phyloP scores from a whole-genome alignment of 768 basidiomycete species.

The Glaciozyma antarctica region DNA sequence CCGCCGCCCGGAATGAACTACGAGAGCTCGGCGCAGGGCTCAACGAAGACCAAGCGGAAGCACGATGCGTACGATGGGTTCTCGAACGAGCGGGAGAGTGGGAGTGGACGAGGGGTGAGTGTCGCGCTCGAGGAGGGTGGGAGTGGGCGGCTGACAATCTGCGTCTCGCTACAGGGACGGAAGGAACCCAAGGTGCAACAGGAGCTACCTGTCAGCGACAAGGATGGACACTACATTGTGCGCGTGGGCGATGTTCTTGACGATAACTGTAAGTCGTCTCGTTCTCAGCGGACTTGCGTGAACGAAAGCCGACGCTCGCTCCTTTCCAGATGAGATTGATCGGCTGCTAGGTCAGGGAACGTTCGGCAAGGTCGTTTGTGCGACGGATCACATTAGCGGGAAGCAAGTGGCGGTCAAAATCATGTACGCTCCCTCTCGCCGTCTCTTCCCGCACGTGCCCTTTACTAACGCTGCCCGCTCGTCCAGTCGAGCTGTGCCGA shows the following conservation, averaged over 20 bases:
- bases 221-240: slow-evolving; percentile 98
- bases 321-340: slow-evolving; percentile 49
- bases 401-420: slow-evolving; percentile 92
- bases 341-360: slow-evolving; percentile 90
- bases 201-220: slow-evolving; percentile 48
- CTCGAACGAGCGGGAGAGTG: not conserved
- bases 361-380: slow-evolving; percentile 97
- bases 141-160: not conserved
- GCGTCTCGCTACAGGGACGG: not conserved
- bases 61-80: slow-evolving; percentile 2
- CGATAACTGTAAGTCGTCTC: slow-evolving; percentile 36
- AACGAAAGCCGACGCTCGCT: slow-evolving; percentile 11
- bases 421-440: slow-evolving; percentile 43
- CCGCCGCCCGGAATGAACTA: not conserved
- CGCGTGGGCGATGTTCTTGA: slow-evolving; percentile 80
- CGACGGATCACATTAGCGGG: slow-evolving; percentile 65
- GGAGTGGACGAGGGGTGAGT: not conserved
- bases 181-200: not conserved
- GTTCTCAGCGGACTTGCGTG: slow-evolving; percentile 4
- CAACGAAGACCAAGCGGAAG: slow-evolving; percentile 9
- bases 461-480: not conserved
- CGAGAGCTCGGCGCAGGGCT: not conserved
- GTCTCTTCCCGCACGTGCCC: not conserved
- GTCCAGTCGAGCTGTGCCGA: slow-evolving; percentile 70
- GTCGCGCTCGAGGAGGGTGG: too few relatives aligned